Percentiles rank a stretch among this genome's conserved stretches.
Evolutionary conservation across 2,329 filamentous ascomycete species (phyloP).

Genomic region (Phyllosticta citriasiana): DNA sequence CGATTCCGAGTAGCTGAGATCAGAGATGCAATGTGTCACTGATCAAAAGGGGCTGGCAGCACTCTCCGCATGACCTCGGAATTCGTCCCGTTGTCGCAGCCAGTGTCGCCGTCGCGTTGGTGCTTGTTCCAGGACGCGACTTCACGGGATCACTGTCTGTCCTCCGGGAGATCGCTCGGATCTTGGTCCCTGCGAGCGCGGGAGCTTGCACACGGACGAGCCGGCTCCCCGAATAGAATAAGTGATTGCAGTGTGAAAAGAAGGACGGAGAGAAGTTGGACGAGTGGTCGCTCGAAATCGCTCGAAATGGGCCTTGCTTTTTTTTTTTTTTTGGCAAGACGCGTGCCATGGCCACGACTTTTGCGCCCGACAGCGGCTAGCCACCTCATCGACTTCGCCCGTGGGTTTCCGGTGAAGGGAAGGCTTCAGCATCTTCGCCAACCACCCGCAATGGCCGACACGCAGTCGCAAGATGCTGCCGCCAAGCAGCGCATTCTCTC

Average conservation of each 20-base stretch:
- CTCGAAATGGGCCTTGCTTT: not conserved
- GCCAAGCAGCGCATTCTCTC: constrained; percentile 55
- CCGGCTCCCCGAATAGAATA: not conserved
- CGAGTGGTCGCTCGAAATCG: not conserved
- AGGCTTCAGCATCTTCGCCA: not conserved
- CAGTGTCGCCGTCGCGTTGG: not conserved
- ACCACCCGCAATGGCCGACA: constrained; percentile 17
- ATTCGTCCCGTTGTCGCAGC: not conserved
- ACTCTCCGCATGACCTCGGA: not conserved
- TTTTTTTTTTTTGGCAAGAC: not conserved
- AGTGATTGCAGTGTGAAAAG: not conserved
- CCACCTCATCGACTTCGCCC: not conserved
- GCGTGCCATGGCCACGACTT: not conserved
- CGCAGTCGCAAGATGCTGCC: constrained; percentile 34
- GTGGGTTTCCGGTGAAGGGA: too few species aligned
- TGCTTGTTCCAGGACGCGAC: not conserved
- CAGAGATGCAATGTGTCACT: not conserved
- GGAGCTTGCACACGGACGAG: not conserved
- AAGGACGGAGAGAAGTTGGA: not conserved
- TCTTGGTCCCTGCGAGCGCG: not conserved
- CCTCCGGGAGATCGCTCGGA: not conserved
- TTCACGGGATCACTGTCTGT: not conserved
- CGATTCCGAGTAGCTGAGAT: not conserved
- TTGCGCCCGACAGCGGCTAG: not conserved
- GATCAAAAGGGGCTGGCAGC: not conserved